Base-by-base conservation (phyloP, 2,329 filamentous ascomycete species). In the Nigrospora sphaerica region DNA sequence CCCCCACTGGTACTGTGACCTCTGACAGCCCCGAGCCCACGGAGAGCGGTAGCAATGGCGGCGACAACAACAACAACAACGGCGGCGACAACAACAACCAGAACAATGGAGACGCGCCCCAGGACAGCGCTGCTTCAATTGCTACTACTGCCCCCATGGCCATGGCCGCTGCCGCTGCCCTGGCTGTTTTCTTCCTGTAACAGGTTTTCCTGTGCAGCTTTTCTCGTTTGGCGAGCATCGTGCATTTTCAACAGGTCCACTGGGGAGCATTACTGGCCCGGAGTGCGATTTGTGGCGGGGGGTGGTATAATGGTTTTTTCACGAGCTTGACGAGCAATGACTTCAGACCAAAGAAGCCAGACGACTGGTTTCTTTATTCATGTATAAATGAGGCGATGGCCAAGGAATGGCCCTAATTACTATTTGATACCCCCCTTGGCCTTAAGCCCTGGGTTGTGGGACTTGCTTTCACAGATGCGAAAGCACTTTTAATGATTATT, bases 311-410 rank as follows among this genome's bases (percentile, higher is more conserved):
- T 44, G 42, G 36, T 44, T 35, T 37, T 44, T 16, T 33, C 32
- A 35, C 36, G 18, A 33, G 32, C 34, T 42, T 42, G 28, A 44
- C 42, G 42, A 44, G 42, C 42, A 44, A 44, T 32, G 42, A 44
- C 33, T 23, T 44, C n/a, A 37, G 18, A 42, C 32, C 23, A 28
- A 28, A 10, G 23, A 12, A n/a, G 17, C 40, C 40, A 33, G 40
- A 33, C 16, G 34, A 12, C 32, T 42, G 32, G 31, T 17, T 32
- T 34, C 34, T 18, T 34, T 32, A 19, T 19, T 44, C 42, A 37
- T 44, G 42, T 44, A 37, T 32, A 44, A 44, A 44, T 36, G 19
- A 44, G 33, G 34, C 23, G 42, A 39, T 16, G 42, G 14, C 12
- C 18, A 44, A n/a, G 33, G n/a, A 13, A 17, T 7, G 33, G 42